These are phyloP conservation scores for Colletotrichum sp. DNA, from an alignment of 2,329 filamentous ascomycete species.

Conservation along the genomic window DNA sequence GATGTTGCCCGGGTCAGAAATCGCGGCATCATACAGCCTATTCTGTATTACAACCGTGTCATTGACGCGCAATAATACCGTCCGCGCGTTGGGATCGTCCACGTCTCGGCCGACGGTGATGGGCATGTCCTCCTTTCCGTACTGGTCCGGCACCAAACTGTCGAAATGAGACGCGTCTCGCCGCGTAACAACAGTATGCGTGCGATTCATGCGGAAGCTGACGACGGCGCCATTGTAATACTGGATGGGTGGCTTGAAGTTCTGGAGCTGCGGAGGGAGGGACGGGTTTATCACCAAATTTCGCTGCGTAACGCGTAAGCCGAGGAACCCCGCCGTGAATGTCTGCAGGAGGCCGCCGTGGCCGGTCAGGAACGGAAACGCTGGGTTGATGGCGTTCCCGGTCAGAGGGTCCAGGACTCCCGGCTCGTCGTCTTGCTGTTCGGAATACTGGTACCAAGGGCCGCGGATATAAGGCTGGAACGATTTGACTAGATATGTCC, in stretches of 20 bases:
- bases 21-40: neutral
- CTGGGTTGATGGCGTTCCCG: conserved; percentile 62
- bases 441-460: conserved; percentile 75
- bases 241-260: conserved; percentile 39
- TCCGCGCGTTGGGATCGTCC: neutral
- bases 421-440: conserved; percentile 68
- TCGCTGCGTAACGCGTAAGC: conserved; percentile 64
- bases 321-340: conserved; percentile 70
- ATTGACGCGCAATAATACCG: neutral
- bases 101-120: neutral
- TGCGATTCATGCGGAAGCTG: conserved; percentile 27
- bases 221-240: conserved; percentile 35
- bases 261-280: conserved; percentile 60
- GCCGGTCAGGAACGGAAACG: conserved; percentile 74
- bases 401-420: conserved; percentile 52
- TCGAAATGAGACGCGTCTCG: neutral
- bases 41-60: neutral
- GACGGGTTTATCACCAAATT: conserved; percentile 68
- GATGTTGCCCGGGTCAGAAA: neutral
- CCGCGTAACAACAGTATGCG: conserved; percentile 26
- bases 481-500: conserved; percentile 69
- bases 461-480: conserved; percentile 67
- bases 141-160: neutral
- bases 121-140: neutral
- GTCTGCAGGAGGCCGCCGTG: conserved; percentile 75